Conservation (phyloP, 2,329 filamentous ascomycete species). For the Eutypa lata region DNA sequence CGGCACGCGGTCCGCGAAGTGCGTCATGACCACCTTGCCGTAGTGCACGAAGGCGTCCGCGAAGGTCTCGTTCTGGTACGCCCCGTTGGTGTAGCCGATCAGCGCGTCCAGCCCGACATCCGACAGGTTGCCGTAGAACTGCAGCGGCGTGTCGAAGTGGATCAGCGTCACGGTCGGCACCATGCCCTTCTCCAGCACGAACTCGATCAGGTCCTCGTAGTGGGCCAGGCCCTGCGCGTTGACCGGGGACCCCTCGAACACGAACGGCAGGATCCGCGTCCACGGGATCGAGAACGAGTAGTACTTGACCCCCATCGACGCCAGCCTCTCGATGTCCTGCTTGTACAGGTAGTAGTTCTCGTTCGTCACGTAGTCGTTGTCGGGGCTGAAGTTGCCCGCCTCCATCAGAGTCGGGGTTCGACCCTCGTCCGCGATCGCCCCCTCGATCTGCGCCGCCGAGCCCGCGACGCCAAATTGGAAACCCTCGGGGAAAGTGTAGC, state of each 20-base stretch:
- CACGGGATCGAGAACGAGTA: conserved; percentile 53
- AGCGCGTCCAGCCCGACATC: conserved; percentile 16
- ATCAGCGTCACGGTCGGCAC: conserved; percentile 45
- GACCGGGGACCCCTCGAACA: conserved; percentile 45
- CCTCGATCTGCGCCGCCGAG: conserved; percentile 43
- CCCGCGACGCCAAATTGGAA: conserved; percentile 49
- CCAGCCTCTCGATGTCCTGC: conserved; percentile 52
- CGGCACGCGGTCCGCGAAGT: conserved; percentile 49
- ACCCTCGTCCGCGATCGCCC: conserved; percentile 42
- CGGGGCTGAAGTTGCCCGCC: conserved; percentile 27
- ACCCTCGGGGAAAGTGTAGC: conserved; percentile 45
- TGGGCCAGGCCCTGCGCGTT: conserved; percentile 49
- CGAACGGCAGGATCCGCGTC: conserved; percentile 51
- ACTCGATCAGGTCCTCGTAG: conserved; percentile 53
- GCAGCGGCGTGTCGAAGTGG: conserved; percentile 46
- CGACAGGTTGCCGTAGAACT: conserved; percentile 35
- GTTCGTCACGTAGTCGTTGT: conserved; percentile 36
- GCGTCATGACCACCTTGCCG: conserved; percentile 47
- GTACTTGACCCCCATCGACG: conserved; percentile 47
- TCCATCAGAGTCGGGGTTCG: conserved; percentile 42
- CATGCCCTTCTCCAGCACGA: conserved; percentile 46
- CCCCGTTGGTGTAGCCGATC: conserved; percentile 39
- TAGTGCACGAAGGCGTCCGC: conserved; percentile 51
- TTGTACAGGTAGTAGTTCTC: conserved; percentile 56
- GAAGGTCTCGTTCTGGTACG: conserved; percentile 44